Evolutionary conservation across 257 asterid genomes (phyloP).

Genomic region (Gentiana macrophylla): DNA sequence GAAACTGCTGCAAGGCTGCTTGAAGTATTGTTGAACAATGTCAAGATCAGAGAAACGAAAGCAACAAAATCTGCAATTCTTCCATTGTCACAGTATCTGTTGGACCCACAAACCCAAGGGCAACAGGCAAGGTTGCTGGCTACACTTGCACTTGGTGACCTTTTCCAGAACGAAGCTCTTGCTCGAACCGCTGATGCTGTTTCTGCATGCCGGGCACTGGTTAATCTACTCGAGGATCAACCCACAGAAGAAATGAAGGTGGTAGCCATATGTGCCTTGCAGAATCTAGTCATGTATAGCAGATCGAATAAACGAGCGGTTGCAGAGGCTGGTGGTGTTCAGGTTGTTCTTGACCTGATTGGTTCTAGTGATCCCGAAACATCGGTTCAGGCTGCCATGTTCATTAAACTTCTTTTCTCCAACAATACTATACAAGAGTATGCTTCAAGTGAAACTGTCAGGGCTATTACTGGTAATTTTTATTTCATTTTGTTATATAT

Average conservation of each 20-base stretch:
- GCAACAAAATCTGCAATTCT: conserved; percentile 86
- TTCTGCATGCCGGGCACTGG: conserved; percentile 95
- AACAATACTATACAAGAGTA: conserved; percentile 95
- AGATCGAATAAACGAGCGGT: conserved; percentile 95
- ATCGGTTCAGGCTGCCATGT: conserved; percentile 98
- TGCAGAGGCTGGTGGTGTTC: conserved; percentile 99
- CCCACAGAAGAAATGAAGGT: conserved; percentile 99
- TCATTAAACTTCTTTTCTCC: conserved; percentile 82
- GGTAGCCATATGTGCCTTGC: conserved; percentile 89
- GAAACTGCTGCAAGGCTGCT: conserved; percentile 95
- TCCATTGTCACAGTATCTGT: conserved; percentile 88
- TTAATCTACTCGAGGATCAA: conserved; percentile 97
- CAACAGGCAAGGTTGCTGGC: conserved; percentile 95
- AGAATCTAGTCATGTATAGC: conserved; percentile 95
- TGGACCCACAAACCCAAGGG: conserved; percentile 98
- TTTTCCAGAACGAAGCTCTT: conserved; percentile 91
- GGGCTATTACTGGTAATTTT: conserved; percentile 85
- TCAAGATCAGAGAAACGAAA: conserved; percentile 86
- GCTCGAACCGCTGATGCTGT: conserved; percentile 91
- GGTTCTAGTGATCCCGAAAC: conserved; percentile 93
- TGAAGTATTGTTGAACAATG: conserved; percentile 83
- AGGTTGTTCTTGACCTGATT: conserved; percentile 91
- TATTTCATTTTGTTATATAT: conserved; percentile 5
- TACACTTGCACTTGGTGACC: conserved; percentile 93
- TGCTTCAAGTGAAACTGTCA: conserved; percentile 98